Evolutionary conservation across 768 basidiomycete species (phyloP), one percentile per base, ranked within the genome.

Genomic region (Steccherinum ochraceum): DNA sequence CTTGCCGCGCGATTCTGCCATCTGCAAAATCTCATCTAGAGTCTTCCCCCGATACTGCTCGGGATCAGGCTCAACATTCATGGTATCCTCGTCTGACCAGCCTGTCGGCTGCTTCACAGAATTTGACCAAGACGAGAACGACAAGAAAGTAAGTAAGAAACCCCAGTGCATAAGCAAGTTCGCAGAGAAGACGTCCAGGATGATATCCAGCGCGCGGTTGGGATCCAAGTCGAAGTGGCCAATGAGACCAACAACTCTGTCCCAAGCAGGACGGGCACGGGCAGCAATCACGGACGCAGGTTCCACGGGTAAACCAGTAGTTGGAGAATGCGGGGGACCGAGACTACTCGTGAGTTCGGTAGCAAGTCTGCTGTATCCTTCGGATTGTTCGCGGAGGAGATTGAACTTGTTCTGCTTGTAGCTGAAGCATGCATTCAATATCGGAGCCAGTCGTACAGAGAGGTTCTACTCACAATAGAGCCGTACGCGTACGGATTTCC

Each of bases 361-460:
- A 23, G 86, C 80, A 25, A 98, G 80, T 67, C 94, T 93, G 65
- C 91, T 91, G 71, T 93, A 99, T 5, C 96, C 96, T 71, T 98
- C 95, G 0, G 93, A 93, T 60, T 96, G 91, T 70, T 99, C 96
- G 30, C 96, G 86, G 13, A 97, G 79, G 35, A 99, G 79, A 64
- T 98, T 99, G 75, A 94, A 95, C 69, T 98, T 99, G 71, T 93
- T 93, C 67, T 99, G 95, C 67, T 93, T 93, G 73, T 93, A 95
- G 65, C 91, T 94, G 62, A n/a, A 48, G 21, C 7, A 35, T 21
- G 54, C 41, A 20, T 52, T 35, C 47, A 51, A 48, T 30, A 44
- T 13, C 13, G 19, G 24, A 13, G 40, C 13, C 19, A 4, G 25
- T 3, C 1, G 42, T 24, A 30, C 21, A 10, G 11, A 27, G 40